Percentiles rank a stretch among this genome's conserved stretches.
These are phyloP conservation scores for Fusarium anthophilum DNA, from an alignment of 2,329 filamentous ascomycete genomes.

Conservation along the genomic window DNA sequence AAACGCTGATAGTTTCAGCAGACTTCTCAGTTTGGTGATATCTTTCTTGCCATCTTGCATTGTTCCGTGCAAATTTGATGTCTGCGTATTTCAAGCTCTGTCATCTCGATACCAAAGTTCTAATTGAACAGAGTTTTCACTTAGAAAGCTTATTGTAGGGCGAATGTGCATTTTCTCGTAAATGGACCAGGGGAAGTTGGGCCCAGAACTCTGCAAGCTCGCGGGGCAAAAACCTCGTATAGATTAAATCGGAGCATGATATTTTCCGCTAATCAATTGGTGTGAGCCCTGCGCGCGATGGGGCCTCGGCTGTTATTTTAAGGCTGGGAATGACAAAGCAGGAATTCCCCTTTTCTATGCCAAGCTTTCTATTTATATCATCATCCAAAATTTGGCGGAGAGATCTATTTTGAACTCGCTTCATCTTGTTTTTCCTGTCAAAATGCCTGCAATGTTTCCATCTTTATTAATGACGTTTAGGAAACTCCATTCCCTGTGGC, in stretches of 20 bases:
- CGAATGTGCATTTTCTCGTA: background rate
- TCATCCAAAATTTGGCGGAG: background rate
- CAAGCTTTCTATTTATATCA: conserved; percentile 5
- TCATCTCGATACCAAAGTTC: background rate
- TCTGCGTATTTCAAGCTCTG: background rate
- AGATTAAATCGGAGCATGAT: conserved; percentile 4
- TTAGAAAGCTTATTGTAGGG: conserved; percentile 8
- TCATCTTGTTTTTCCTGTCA: background rate
- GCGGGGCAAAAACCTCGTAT: conserved; percentile 14
- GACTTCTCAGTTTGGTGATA: background rate
- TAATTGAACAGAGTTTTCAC: background rate
- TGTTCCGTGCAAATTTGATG: background rate
- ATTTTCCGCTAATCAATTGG: conserved; percentile 25
- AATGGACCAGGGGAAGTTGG: background rate
- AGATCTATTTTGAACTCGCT: background rate
- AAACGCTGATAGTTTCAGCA: background rate
- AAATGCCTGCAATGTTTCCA: background rate
- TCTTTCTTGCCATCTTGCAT: background rate
- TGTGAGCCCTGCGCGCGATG: background rate
- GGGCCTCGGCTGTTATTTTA: conserved; percentile 10
- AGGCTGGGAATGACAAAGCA: background rate
- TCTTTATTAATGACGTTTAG: background rate
- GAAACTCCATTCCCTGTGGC: background rate
- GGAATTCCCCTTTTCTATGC: background rate
- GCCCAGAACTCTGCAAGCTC: background rate